Percentiles rank a stretch among this genome's conserved stretches.
Conservation (phyloP, 495 filamentous ascomycete species). For the Talaromyces nanjingensis region DNA sequence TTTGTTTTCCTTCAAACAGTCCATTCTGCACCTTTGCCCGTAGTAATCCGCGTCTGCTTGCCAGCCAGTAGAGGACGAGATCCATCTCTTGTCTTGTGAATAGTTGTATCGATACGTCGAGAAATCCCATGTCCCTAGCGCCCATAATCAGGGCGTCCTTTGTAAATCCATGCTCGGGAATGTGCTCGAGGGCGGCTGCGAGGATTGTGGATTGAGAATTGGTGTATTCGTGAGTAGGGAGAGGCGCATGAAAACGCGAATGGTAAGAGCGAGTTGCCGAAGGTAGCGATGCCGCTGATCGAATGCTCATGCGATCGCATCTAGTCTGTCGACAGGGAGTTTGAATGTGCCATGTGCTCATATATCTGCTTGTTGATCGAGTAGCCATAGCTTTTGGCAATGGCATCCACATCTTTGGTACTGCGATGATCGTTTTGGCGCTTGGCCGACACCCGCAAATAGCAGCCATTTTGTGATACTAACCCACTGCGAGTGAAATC, state of each 20-base stretch:
- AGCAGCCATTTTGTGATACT: neutral
- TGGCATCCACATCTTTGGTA: neutral
- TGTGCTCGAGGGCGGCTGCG: conserved; percentile 66
- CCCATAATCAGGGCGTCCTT: conserved; percentile 62
- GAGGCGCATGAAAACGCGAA: conserved; percentile 57
- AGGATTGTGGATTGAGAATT: conserved; percentile 72
- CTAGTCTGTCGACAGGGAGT: neutral
- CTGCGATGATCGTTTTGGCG: conserved; percentile 2
- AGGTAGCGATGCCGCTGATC: conserved; percentile 1
- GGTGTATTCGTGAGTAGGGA: conserved; percentile 52
- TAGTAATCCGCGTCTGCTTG: conserved; percentile 55
- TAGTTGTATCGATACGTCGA: conserved; percentile 76
- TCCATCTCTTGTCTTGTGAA: conserved; percentile 74
- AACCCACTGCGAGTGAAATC: neutral
- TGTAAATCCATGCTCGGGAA: conserved; percentile 80
- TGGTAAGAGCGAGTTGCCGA: conserved; percentile 51
- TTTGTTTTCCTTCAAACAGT: conserved; percentile 16
- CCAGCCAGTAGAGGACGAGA: conserved; percentile 75
- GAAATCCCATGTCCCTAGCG: conserved; percentile 74
- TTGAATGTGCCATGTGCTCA: neutral
- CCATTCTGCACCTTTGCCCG: conserved; percentile 43
- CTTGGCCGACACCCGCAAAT: neutral
- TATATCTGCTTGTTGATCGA: neutral
- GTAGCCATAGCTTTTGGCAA: neutral
- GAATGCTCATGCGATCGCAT: conserved; percentile 11